phyloP scores from a whole-genome alignment of 2,329 filamentous ascomycete species.

The Gaeumannomyces tritici region DNA sequence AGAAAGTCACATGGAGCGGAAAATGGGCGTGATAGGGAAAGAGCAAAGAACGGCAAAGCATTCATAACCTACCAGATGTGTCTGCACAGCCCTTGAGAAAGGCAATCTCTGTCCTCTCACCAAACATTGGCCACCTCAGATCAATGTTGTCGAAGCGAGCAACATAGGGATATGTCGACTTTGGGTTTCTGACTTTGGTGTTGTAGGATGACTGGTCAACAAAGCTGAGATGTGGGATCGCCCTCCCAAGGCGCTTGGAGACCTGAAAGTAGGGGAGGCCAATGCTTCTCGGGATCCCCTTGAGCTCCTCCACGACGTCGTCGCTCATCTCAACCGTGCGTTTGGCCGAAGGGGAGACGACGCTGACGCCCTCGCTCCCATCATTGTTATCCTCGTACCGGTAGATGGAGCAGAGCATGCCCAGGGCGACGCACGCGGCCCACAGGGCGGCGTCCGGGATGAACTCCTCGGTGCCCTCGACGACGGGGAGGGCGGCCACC shows the following conservation, averaged over 20 bases:
- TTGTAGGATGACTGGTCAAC: constrained; percentile 45
- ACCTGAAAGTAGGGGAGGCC: constrained; percentile 40
- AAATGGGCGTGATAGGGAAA: background rate
- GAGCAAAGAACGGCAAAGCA: background rate
- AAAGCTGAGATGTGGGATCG: constrained; percentile 41
- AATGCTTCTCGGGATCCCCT: constrained; percentile 37
- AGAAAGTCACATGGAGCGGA: background rate
- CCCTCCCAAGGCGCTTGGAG: constrained; percentile 39
- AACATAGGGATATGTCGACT: constrained; percentile 38
- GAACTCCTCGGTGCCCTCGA: constrained; percentile 37
- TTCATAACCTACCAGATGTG: constrained; percentile 24
- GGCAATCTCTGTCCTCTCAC: constrained; percentile 38
- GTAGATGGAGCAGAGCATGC: constrained; percentile 44
- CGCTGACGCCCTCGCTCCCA: constrained; percentile 37
- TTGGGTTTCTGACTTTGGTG: constrained; percentile 36
- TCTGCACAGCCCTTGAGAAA: constrained; percentile 41
- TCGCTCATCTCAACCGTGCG: constrained; percentile 36
- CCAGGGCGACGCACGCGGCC: constrained; percentile 41
- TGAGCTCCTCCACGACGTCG: constrained; percentile 37
- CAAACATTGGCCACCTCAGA: constrained; percentile 43
- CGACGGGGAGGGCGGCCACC: constrained; percentile 34
- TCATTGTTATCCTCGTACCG: constrained; percentile 42
- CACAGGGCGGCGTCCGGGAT: constrained; percentile 42
- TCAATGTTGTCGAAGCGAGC: constrained; percentile 43
- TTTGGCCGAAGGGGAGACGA: constrained; percentile 20